Conservation (phyloP, 2,329 filamentous ascomycete genomes). For the Fusarium tjaetaba region DNA sequence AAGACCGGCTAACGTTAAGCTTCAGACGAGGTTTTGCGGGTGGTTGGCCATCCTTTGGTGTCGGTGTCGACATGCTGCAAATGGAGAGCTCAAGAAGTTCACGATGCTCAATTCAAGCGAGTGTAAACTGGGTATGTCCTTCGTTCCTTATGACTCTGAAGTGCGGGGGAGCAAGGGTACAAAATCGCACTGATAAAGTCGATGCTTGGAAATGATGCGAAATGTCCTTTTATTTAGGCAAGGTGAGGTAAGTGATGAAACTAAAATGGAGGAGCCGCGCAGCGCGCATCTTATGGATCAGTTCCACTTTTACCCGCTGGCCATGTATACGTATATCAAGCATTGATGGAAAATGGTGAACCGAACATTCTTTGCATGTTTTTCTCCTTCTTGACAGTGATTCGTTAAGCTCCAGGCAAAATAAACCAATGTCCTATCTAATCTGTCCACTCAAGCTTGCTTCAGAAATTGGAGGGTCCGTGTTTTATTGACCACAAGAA, state of each 20-base stretch:
- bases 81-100: neutral
- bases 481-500: constrained; percentile 43
- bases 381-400: neutral
- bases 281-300: constrained; percentile 3
- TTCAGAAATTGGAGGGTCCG: constrained; percentile 35
- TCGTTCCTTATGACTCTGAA: neutral
- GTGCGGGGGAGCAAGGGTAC: neutral
- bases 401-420: neutral
- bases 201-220: neutral
- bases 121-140: neutral
- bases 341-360: neutral
- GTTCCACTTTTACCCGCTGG: constrained; percentile 26
- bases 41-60: constrained; percentile 37
- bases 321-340: neutral
- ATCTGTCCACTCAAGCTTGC: neutral
- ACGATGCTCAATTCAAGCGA: constrained; percentile 15
- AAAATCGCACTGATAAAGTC: neutral
- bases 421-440: neutral
- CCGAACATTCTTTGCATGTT: neutral
- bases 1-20: constrained; percentile 51
- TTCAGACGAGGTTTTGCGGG: constrained; percentile 53
- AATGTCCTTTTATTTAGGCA: neutral
- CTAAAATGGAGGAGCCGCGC: constrained; percentile 4
- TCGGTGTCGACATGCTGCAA: constrained; percentile 46
- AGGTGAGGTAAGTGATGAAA: neutral